Evolutionary conservation across 345 rosid genomes (phyloP), one percentile per base, ranked within the genome.

Genomic region (Salix koriyanagi): DNA sequence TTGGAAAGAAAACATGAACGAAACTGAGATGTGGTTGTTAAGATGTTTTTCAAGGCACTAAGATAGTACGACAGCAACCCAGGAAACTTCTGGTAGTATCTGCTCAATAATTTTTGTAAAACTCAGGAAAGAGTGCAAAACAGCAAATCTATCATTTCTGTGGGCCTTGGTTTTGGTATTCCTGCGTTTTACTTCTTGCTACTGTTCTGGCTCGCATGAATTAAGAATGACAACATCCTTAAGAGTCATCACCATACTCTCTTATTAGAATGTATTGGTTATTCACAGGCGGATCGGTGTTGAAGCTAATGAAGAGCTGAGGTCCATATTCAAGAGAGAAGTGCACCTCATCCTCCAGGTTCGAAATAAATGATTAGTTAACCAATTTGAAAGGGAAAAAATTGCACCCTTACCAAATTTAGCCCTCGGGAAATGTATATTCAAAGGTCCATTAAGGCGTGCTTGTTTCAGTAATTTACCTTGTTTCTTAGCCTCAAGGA

Each of bases 271-370:
- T 65, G 13, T 6, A 4, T 23, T 44, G 46, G 39, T 42, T 77
- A 14, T 36, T 76, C n/a, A 30, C 90, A 95, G 97, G 92, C 93
- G 92, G 76, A 96, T 91, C 74, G 99, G 99, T 34, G 80, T 89
- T 0, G 98, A 96, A 87, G 99, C 99, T 23, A 96, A 92, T 65
- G 94, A 96, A 84, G 99, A 93, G 84, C 87, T 96, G 68, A 87
- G 94, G 82, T 87, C 91, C 74, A 82, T 96, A 80, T 90, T 88
- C 86, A 89, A 89, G 83, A 87, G 90, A 77, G 86, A 93, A 76
- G 90, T 92, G 75, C 98, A 93, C 83, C 97, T 96, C 79, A 88
- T 92, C 75, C 99, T 96, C 77, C 87, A 87, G 83, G 98, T 92
- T 72, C 87, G 82, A 81, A 90, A 86, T 28, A 88, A 89, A 85